These are phyloP conservation scores for Malus asiatica DNA, from an alignment of 306 rosid genomes.

Conservation along the genomic window DNA sequence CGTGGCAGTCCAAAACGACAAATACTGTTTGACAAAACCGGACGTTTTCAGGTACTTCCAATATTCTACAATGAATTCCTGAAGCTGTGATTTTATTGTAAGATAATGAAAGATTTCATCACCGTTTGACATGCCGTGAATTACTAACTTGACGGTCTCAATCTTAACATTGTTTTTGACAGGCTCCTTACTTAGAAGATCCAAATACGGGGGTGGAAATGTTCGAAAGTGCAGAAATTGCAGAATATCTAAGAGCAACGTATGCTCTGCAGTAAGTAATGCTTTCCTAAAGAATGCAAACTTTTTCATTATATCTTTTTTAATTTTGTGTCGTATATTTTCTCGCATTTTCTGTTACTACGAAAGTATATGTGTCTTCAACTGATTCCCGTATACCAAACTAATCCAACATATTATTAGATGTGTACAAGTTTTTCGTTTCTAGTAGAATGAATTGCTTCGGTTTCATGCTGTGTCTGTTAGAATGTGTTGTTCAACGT, in stretches of 20 bases:
- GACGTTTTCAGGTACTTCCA: slow-evolving; percentile 73
- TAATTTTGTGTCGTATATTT: not conserved
- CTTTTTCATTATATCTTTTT: not conserved
- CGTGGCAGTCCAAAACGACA: slow-evolving; percentile 91
- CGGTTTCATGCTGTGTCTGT: not conserved
- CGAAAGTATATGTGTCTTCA: not conserved
- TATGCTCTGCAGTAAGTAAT: slow-evolving; percentile 50
- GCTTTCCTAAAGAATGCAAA: slow-evolving; percentile 4
- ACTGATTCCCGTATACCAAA: not conserved
- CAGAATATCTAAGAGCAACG: slow-evolving; percentile 73
- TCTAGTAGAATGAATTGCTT: slow-evolving; percentile 9
- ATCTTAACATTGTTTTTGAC: slow-evolving; percentile 18
- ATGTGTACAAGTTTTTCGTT: not conserved
- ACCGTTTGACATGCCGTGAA: slow-evolving; percentile 7
- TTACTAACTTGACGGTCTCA: slow-evolving; percentile 3
- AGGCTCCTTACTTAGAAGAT: slow-evolving; percentile 91
- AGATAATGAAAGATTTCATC: not conserved
- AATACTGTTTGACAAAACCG: slow-evolving; percentile 47
- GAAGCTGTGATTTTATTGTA: not conserved
- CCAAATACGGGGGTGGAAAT: slow-evolving; percentile 90
- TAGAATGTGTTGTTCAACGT: not conserved
- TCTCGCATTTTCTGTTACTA: slow-evolving; percentile 1
- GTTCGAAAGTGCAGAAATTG: slow-evolving; percentile 95
- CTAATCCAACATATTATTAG: not conserved
- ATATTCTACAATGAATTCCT: not conserved